Evolutionary conservation across 202 grass and related monocot species (phyloP).

Genomic region (Dendrocalamus latiflorus): DNA sequence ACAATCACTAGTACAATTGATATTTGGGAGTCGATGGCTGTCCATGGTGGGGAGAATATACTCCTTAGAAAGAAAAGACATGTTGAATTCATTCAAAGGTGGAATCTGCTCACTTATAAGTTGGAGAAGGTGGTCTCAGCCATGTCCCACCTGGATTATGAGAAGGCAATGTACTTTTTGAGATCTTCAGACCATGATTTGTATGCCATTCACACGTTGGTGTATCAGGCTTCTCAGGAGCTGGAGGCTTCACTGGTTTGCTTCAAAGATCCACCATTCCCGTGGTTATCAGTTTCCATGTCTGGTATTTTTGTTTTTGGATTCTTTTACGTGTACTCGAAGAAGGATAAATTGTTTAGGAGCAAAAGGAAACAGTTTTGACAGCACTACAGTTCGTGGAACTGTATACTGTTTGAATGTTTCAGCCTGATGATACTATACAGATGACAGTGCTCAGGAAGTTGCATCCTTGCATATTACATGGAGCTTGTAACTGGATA

Average conservation of each 20-base stretch:
- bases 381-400: constrained; percentile 22
- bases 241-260: constrained; percentile 79
- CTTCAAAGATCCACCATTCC: constrained; percentile 91
- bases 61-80: constrained; percentile 75
- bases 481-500: constrained; percentile 13
- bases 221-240: constrained; percentile 82
- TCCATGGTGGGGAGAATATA: constrained; percentile 77
- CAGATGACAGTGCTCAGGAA: constrained; percentile 15
- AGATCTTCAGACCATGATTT: constrained; percentile 87
- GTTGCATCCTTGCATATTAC: constrained; percentile 22
- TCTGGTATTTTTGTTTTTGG: constrained; percentile 72
- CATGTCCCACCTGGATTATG: constrained; percentile 79
- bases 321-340: constrained; percentile 74
- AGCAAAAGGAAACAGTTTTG: constrained; percentile 95
- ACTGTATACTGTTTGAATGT: constrained; percentile 29
- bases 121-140: constrained; percentile 86
- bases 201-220: constrained; percentile 70
- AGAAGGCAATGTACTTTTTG: constrained; percentile 87
- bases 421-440: constrained; percentile 26
- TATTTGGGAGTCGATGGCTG: constrained; percentile 65
- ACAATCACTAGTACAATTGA: constrained; percentile 65
- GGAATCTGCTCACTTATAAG: constrained; percentile 85
- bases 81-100: constrained; percentile 89
- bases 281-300: constrained; percentile 69
- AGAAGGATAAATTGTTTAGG: constrained; percentile 80